Base-by-base conservation (phyloP, 805 yeast species). In the Myxozyma sirexii region DNA sequence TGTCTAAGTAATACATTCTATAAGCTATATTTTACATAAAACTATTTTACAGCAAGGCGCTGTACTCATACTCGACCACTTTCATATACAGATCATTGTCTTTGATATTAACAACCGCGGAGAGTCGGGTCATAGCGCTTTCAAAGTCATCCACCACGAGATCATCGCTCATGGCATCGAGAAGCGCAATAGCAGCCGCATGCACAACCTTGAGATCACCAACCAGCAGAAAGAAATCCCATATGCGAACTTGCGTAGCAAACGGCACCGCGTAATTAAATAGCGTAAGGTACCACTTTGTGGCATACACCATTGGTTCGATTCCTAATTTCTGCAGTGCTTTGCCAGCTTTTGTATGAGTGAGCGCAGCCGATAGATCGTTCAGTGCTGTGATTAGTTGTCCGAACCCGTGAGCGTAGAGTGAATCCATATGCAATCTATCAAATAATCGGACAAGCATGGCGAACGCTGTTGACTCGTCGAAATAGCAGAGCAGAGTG, bases 401-500 rank as follows among this genome's bases (percentile, higher is more conserved):
- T 6, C 44, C 57, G 38, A 65, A 65, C 3, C 63, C 65, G 19
- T 12, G 19, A 13, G 57, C 56, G 38, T 60, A 65, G 21, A 65
- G 58, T 8, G 4, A 37, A n/a, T 29, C 60, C 51, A 65, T 27
- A 7, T 45, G 59, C 10, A 61, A 57, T 3, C 37, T 33, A 5
- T 45, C 31, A 48, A 60, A 60, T 19, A 65, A 12, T 3, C 56
- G 45, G 26, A 55, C 59, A 23, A 65, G 56, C 63, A 64, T 55
- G 4, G 56, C 38, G 48, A 60, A 65, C 15, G 67, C 57, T 7
- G 48, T 15, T n/a, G 51, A 39, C 37, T 65, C 68, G 38, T 62
- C 62, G 31, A 48, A 65, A 47, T 65, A 65, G 56, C 64, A 60
- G 49, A 80, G 72, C 7, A 82, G 67, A 1, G 79, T 69, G 0